Percentiles rank a stretch among this genome's conserved stretches.
phyloP scores from a whole-genome alignment of 371 early-diverging fungal species.

The Coemansia sp. region DNA sequence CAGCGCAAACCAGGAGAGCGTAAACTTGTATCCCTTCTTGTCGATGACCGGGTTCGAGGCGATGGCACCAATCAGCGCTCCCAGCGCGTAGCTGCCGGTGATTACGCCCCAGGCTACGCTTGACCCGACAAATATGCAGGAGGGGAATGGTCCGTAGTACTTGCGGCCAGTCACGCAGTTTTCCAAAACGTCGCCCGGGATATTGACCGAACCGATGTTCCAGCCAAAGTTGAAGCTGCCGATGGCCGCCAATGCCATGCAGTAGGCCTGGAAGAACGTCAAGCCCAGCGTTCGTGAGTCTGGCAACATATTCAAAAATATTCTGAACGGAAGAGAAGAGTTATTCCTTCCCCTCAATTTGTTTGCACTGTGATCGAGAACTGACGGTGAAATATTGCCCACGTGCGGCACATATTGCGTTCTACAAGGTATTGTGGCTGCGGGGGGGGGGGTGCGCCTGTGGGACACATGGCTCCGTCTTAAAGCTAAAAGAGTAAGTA shows the following conservation, averaged over 20 bases:
- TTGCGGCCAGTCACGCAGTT: slow-evolving; percentile 48
- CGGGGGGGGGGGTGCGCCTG: neutral
- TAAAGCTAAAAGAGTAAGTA: neutral
- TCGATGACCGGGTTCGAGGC: slow-evolving; percentile 44
- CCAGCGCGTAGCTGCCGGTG: slow-evolving; percentile 45
- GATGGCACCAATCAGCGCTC: slow-evolving; percentile 40
- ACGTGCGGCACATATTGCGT: neutral
- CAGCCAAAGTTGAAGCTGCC: slow-evolving; percentile 51
- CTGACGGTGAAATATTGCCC: neutral
- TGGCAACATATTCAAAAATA: slow-evolving; percentile 18
- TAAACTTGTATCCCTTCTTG: slow-evolving; percentile 41
- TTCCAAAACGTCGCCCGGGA: slow-evolving; percentile 47
- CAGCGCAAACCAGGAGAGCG: slow-evolving; percentile 45
- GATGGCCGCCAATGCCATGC: slow-evolving; percentile 42
- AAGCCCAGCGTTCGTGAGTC: slow-evolving; percentile 48
- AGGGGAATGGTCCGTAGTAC: slow-evolving; percentile 49
- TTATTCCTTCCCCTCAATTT: too few species aligned
- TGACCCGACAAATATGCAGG: slow-evolving; percentile 41
- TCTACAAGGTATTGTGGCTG: neutral
- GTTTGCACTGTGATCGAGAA: neutral
- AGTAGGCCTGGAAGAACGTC: slow-evolving; percentile 42
- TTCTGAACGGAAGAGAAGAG: too few species aligned
- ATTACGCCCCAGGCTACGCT: slow-evolving; percentile 46
- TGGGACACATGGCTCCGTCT: too few species aligned
- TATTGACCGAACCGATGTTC: slow-evolving; percentile 51